Conservation (phyloP, 1,284 basidiomycete species). For the Anthracocystis walkeri region DNA sequence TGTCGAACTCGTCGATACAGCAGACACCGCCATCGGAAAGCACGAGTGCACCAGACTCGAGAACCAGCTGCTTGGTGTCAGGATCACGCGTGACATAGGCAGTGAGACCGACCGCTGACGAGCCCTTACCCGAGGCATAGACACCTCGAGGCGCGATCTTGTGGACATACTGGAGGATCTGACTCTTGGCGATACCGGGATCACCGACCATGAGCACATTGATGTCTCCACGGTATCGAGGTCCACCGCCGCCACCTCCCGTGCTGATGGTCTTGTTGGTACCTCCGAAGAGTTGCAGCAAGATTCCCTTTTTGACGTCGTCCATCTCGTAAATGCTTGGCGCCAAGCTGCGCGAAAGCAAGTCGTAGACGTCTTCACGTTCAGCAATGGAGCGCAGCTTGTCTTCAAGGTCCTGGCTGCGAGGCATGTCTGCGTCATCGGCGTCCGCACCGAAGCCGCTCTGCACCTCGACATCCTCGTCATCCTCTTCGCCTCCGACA, state of each 20-base stretch:
- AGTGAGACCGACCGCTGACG: conserved; percentile 96
- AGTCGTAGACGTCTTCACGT: conserved; percentile 86
- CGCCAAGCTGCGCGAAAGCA: conserved; percentile 85
- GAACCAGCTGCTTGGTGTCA: conserved; percentile 95
- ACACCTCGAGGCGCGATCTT: conserved; percentile 98
- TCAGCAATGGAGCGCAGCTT: conserved; percentile 79
- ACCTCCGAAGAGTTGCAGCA: conserved; percentile 94
- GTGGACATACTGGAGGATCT: conserved; percentile 91
- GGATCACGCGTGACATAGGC: conserved; percentile 98
- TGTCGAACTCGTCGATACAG: conserved; percentile 99
- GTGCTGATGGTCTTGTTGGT: conserved; percentile 94
- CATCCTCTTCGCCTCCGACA: conserved; percentile 81
- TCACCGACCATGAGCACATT: conserved; percentile 97
- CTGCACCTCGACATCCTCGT: conserved; percentile 58
- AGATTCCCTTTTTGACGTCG: conserved; percentile 97
- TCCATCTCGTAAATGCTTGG: conserved; percentile 98
- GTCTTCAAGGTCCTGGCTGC: conserved; percentile 72
- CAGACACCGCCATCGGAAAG: conserved; percentile 97
- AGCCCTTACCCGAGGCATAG: conserved; percentile 86
- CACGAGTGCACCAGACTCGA: conserved; percentile 96
- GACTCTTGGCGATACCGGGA: conserved; percentile 96
- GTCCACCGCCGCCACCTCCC: conserved; percentile 93
- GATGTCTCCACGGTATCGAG: conserved; percentile 95
- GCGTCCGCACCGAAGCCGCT: conserved; percentile 28
- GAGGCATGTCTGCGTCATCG: conserved; percentile 33